Conservation (phyloP, 257 asterid genomes). For the Solanum appendiculatum region DNA sequence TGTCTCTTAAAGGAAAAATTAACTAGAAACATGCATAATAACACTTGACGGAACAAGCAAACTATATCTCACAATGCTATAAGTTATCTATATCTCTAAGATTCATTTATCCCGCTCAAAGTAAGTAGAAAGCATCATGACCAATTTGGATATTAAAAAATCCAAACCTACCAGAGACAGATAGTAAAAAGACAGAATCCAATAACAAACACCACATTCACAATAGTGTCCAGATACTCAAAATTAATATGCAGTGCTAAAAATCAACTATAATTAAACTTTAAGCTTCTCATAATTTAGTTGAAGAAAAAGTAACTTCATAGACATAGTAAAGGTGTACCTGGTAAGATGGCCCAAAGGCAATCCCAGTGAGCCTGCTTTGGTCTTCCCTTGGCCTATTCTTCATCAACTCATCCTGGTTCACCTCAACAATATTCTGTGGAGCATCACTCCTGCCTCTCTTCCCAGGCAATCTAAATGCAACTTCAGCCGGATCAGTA, state of each 20-base stretch:
- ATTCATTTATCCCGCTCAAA: neutral
- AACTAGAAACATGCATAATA: neutral
- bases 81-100: neutral
- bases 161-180: neutral
- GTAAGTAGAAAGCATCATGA: neutral
- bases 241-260: neutral
- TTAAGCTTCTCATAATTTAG: neutral
- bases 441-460: conserved; percentile 72
- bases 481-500: conserved; percentile 31
- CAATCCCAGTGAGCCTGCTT: conserved; percentile 71
- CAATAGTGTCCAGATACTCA: neutral
- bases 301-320: neutral
- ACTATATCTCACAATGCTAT: neutral
- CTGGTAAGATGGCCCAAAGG: conserved; percentile 91
- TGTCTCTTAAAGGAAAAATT: neutral
- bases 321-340: conserved; percentile 17
- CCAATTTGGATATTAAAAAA: neutral
- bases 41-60: neutral
- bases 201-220: neutral
- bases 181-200: neutral
- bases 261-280: neutral
- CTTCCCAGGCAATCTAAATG: conserved; percentile 32
- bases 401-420: conserved; percentile 90
- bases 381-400: conserved; percentile 92
- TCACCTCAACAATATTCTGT: conserved; percentile 64